Evolutionary conservation across 768 basidiomycete species (phyloP).

Genomic region (Boletus barrowsii): DNA sequence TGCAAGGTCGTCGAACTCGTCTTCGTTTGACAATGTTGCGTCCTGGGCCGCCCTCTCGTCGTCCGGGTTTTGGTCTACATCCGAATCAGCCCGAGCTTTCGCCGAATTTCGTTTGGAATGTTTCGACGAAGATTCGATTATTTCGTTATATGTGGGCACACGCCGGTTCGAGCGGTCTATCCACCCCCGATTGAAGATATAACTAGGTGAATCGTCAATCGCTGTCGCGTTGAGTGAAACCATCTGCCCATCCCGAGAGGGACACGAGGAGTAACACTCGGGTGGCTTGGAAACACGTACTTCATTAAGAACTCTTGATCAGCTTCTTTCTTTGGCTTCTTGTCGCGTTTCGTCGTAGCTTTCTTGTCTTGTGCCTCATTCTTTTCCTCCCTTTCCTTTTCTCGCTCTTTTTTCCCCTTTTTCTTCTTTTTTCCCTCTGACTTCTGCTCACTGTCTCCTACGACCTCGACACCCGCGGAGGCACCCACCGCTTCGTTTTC

Average conservation of each 20-base stretch:
- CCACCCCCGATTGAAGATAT: slow-evolving; percentile 97
- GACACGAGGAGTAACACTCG: background rate
- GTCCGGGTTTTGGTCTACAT: slow-evolving; percentile 2
- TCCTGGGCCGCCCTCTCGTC: slow-evolving; percentile 29
- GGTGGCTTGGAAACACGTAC: slow-evolving; percentile 43
- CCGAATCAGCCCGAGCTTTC: slow-evolving; percentile 14
- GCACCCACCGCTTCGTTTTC: slow-evolving; percentile 8
- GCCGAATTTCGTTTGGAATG: slow-evolving; percentile 20
- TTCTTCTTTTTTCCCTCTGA: slow-evolving; percentile 36
- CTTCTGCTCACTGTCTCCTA: slow-evolving; percentile 26
- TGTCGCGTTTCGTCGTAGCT: slow-evolving; percentile 11
- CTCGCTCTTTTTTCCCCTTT: slow-evolving; percentile 29
- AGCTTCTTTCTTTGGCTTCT: slow-evolving; percentile 51
- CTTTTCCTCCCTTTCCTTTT: slow-evolving; percentile 30
- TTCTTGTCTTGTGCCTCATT: slow-evolving; percentile 21
- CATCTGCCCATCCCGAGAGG: background rate
- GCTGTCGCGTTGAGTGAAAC: background rate
- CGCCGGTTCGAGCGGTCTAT: slow-evolving; percentile 73
- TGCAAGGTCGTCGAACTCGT: slow-evolving; percentile 85
- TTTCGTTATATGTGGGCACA: slow-evolving; percentile 83
- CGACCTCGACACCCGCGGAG: slow-evolving; percentile 24
- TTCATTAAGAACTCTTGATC: slow-evolving; percentile 90
- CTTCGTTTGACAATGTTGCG: slow-evolving; percentile 50
- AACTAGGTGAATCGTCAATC: slow-evolving; percentile 46
- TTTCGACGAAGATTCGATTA: slow-evolving; percentile 47